Base-by-base conservation (phyloP, 2,329 filamentous ascomycete genomes). In the Diaporthe caulivora region DNA sequence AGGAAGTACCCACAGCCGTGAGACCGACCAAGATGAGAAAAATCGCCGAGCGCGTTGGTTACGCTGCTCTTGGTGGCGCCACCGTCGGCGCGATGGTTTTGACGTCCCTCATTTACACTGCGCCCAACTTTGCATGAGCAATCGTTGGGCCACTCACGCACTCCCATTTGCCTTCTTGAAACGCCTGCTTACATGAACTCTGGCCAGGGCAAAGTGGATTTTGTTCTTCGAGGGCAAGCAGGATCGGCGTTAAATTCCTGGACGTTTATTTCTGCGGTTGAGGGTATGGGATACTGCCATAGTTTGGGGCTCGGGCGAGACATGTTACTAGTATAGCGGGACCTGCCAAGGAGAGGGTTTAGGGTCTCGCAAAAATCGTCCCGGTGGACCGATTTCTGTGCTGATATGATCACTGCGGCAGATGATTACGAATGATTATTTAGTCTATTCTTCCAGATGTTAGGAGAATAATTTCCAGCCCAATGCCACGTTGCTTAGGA, bases 101-200 rank as follows among this genome's bases (percentile, higher is more conserved):
- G 15, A 80, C 80, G 1, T 81, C 82, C 1, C 77, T 85, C 17
- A 81, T 84, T 54, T 83, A 82, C 74, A 84, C 83, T 11, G 83
- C 83, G 1, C 83, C 83, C 0, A 78, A 79, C 4, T 80, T 84
- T 53, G 73, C 69, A 26, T 80, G 68, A 77, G 53, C 37, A 49
- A 40, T n/a, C 2, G 10, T 40, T 42, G 21, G 69, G 7, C 26
- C 42, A 47, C 69, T 17, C 34, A 42, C 37, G 11, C 21, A 18
- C 42, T 58, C 31, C n/a, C 44, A 70, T 53, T 40, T 26, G 18
- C 8, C 54, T 42, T 47, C 18, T 49, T 47, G 64, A 34, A 24
- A 24, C 8, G 44, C 42, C 1, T 53, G 13, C 18, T 53, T 62
- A 10, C 29, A 44, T 17, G 44, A 40, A 44, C n/a, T 18, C 54